These are phyloP conservation scores for Ophiocordyceps robertsii DNA, from an alignment of 2,329 filamentous ascomycete species.

Conservation along the genomic window DNA sequence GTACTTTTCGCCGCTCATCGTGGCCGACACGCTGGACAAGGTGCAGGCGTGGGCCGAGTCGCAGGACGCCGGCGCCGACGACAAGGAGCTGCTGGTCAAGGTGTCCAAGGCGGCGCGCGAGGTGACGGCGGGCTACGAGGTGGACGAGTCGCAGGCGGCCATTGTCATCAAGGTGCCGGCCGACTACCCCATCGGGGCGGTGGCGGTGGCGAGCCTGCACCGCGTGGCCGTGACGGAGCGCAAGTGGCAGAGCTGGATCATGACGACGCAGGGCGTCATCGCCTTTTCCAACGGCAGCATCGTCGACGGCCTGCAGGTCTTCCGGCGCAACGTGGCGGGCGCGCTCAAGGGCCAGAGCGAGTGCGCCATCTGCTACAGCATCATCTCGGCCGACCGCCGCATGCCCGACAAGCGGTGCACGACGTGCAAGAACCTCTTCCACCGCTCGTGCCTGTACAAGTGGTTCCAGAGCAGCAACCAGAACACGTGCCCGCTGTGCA, in stretches of 20 bases:
- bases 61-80: conserved; percentile 36
- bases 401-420: conserved; percentile 83
- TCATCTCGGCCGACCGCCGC: conserved; percentile 78
- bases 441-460: conserved; percentile 79
- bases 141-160: conserved; percentile 75
- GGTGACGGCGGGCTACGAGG: conserved; percentile 69
- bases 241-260: conserved; percentile 87
- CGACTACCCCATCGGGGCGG: conserved; percentile 70
- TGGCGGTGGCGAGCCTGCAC: conserved; percentile 62
- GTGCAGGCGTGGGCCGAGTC: conserved; percentile 52
- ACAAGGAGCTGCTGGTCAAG: conserved; percentile 51
- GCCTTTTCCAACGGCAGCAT: conserved; percentile 84
- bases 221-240: conserved; percentile 80
- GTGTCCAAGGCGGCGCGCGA: conserved; percentile 60
- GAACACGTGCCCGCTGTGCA: conserved; percentile 82
- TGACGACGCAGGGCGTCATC: conserved; percentile 82
- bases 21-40: conserved; percentile 50
- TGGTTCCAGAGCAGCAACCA: conserved; percentile 95
- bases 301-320: conserved; percentile 74
- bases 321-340: conserved; percentile 75
- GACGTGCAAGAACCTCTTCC: conserved; percentile 92
- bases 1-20: conserved; percentile 61
- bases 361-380: conserved; percentile 93
- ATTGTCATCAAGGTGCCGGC: conserved; percentile 72
- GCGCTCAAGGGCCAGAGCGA: conserved; percentile 87